phyloP scores from a whole-genome alignment of 2,329 filamentous ascomycete species.

The Fusarium anguioides region DNA sequence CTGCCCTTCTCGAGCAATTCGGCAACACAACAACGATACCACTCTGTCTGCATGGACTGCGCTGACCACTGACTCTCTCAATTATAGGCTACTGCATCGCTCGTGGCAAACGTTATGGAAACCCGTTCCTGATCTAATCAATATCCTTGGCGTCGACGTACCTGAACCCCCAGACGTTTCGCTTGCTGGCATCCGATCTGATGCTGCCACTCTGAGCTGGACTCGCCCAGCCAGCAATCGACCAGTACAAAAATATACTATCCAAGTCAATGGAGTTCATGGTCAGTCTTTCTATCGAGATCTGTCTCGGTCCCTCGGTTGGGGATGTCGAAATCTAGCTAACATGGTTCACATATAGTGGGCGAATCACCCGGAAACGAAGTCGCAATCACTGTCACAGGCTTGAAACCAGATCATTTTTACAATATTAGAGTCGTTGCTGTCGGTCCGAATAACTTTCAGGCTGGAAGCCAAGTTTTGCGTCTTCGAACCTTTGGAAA shows the following conservation, averaged over 20 bases:
- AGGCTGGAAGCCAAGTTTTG: slow-evolving; percentile 86
- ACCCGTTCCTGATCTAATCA: slow-evolving; percentile 89
- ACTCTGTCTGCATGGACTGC: not conserved
- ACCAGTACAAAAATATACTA: slow-evolving; percentile 85
- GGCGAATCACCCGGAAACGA: slow-evolving; percentile 75
- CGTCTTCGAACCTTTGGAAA: slow-evolving; percentile 80
- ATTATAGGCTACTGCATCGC: slow-evolving; percentile 79
- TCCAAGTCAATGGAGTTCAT: slow-evolving; percentile 93
- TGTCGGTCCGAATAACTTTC: slow-evolving; percentile 91
- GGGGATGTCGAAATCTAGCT: slow-evolving; percentile 13
- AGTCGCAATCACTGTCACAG: slow-evolving; percentile 83
- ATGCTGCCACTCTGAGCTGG: slow-evolving; percentile 93
- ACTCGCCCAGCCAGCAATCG: slow-evolving; percentile 74
- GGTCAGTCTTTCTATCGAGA: slow-evolving; percentile 63
- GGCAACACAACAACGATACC: not conserved
- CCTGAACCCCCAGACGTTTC: slow-evolving; percentile 90
- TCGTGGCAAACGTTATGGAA: slow-evolving; percentile 91
- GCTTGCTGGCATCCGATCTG: slow-evolving; percentile 86
- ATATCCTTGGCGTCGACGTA: slow-evolving; percentile 92
- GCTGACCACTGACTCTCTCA: slow-evolving; percentile 24
- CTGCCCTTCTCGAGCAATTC: not conserved
- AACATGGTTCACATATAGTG: slow-evolving; percentile 61
- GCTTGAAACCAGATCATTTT: slow-evolving; percentile 85
- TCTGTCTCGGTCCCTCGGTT: not conserved
- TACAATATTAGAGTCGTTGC: slow-evolving; percentile 95